These are phyloP conservation scores for Pyrenophora graminea DNA, from an alignment of 2,329 filamentous ascomycete genomes.

Conservation along the genomic window DNA sequence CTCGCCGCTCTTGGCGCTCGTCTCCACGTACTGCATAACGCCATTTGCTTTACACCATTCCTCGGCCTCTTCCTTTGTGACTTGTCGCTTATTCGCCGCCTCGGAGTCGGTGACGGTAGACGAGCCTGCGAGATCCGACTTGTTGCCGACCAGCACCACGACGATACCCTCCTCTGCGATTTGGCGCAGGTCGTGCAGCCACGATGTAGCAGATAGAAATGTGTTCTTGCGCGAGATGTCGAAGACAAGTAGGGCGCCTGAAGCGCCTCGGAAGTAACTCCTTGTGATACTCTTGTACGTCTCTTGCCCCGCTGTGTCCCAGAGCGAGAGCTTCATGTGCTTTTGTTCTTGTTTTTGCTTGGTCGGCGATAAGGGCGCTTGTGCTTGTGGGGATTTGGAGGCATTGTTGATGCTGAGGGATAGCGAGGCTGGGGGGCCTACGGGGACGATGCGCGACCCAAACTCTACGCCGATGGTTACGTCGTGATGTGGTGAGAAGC, in stretches of 20 bases:
- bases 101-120: conserved; percentile 44
- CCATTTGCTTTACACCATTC: conserved; percentile 87
- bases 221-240: conserved; percentile 87
- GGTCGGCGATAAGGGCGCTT: conserved; percentile 24
- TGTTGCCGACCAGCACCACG: conserved; percentile 93
- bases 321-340: conserved; percentile 93
- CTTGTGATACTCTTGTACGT: conserved; percentile 96
- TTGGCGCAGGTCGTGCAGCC: conserved; percentile 90
- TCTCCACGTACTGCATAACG: conserved; percentile 93
- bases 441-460: conserved; percentile 87
- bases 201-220: conserved; percentile 86
- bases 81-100: conserved; percentile 71
- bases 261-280: conserved; percentile 86
- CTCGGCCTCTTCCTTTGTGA: conserved; percentile 80
- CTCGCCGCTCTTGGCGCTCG: conserved; percentile 91
- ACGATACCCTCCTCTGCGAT: conserved; percentile 97
- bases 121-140: conserved; percentile 73
- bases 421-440: conserved; percentile 77
- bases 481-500: conserved; percentile 92
- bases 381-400: conserved; percentile 20
- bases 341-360: conserved; percentile 54
- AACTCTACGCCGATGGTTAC: conserved; percentile 98
- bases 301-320: conserved; percentile 96
- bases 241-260: conserved; percentile 83
- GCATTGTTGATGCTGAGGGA: conserved; percentile 60